A percentile compares a stretch with the other conserved stretches of the same genome.
Evolutionary conservation across 2,329 filamentous ascomycete species (phyloP).

Genomic region (Aspergillus sp.): DNA sequence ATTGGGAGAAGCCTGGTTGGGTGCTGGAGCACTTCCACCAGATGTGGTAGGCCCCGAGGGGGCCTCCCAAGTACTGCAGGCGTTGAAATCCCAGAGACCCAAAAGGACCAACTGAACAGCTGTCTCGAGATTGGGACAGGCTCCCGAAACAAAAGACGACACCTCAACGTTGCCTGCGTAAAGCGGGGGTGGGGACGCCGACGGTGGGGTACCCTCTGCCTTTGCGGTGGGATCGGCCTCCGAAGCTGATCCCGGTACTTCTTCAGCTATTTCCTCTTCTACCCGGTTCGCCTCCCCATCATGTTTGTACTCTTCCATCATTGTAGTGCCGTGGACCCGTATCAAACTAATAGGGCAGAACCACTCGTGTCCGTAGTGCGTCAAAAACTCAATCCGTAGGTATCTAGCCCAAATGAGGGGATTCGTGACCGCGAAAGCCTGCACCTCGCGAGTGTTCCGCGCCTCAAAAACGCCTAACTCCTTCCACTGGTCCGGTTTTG

Average conservation of each 20-base stretch:
- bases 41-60: slow-evolving; percentile 10
- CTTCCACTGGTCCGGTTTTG: slow-evolving; percentile 90
- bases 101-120: slow-evolving; percentile 24
- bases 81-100: slow-evolving; percentile 13
- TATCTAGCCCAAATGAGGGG: slow-evolving; percentile 96
- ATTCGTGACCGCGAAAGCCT: slow-evolving; percentile 92
- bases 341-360: slow-evolving; percentile 93
- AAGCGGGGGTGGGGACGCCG: background rate
- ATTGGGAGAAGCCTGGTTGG: slow-evolving; percentile 25
- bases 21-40: slow-evolving; percentile 25
- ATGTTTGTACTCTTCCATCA: slow-evolving; percentile 92
- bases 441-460: slow-evolving; percentile 88
- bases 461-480: slow-evolving; percentile 87
- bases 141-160: slow-evolving; percentile 18
- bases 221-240: slow-evolving; percentile 21
- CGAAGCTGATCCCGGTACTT: slow-evolving; percentile 38
- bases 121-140: slow-evolving; percentile 24
- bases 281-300: slow-evolving; percentile 70
- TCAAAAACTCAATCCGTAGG: slow-evolving; percentile 86
- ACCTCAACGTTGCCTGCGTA: slow-evolving; percentile 31
- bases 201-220: slow-evolving; percentile 23
- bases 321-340: slow-evolving; percentile 88
- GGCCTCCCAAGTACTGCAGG: slow-evolving; percentile 25
- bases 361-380: slow-evolving; percentile 94
- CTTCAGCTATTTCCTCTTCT: slow-evolving; percentile 66